Base-by-base conservation (phyloP, 1,284 basidiomycete species). In the Irpex rosettiformis region DNA sequence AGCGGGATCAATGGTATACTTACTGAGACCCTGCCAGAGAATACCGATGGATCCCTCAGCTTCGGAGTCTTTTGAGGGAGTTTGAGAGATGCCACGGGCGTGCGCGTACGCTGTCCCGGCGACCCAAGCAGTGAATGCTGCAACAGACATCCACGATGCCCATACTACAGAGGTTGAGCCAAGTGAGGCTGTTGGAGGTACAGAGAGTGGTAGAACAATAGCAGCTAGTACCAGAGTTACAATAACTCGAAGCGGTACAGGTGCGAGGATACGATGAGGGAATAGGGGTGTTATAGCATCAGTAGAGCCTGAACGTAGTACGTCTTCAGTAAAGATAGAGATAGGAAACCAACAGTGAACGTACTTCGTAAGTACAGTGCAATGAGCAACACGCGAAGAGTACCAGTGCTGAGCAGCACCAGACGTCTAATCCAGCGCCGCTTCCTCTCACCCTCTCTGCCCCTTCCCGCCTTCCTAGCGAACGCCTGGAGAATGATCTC, bases 11-110 rank as follows among this genome's bases (percentile, higher is more conserved):
- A n/a, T n/a, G n/a, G n/a, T n/a, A 56, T 27, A 81, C 85, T 60
- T 63, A 89, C 88, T 80, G 58, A 83, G 77, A 62, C 81, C 82
- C 65, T 85, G 80, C 85, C 85, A 88, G 37, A 88, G 72, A 30
- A 74, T 66, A 24, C 84, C 83, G 56, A 75, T 67, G 53, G 47
- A 54, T 28, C 70, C 74, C 18, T 75, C 63, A 11, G 25, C 48
- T 18, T 22, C 22, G 18, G 11, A 18, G 70, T 76, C 77, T 40
- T 70, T 71, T 22, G 72, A 62, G 43, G 73, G 72, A 8, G 68
- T 64, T n/a, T 69, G 69, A 13, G 79, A 72, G 8, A 74, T 70
- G 21, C 79, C 79, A 51, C 77, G 71, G 0, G 75, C 70, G 67
- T 85, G 77, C 21, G 82, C 79, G 62, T 79, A 80, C 16, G 76